These are phyloP conservation scores for Colletotrichum somersetense DNA, from an alignment of 2,329 filamentous ascomycete genomes.

Conservation along the genomic window DNA sequence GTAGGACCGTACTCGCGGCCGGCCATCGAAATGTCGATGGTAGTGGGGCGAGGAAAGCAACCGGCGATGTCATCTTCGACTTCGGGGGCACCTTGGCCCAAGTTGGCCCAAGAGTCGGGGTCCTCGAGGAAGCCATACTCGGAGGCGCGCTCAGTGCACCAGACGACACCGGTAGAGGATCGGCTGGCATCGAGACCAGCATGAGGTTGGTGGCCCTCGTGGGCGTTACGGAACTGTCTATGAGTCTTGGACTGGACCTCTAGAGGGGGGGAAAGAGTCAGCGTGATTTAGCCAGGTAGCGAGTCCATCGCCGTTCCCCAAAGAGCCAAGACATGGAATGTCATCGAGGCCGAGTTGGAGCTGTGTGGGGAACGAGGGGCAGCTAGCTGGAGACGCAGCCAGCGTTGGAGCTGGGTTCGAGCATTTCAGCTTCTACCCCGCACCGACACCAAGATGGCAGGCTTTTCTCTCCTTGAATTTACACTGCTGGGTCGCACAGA, in stretches of 20 bases:
- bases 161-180: constrained; percentile 93
- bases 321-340: constrained; percentile 34
- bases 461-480: constrained; percentile 26
- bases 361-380: constrained; percentile 41
- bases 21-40: constrained; percentile 81
- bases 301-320: constrained; percentile 2
- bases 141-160: constrained; percentile 88
- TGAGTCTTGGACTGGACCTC: constrained; percentile 88
- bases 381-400: constrained; percentile 21
- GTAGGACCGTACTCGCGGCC: constrained; percentile 94
- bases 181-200: constrained; percentile 90
- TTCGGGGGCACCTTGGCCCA: constrained; percentile 94
- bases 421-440: constrained; percentile 39
- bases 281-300: constrained; percentile 9
- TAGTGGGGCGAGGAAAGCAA: constrained; percentile 84
- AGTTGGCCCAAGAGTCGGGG: constrained; percentile 88
- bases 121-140: constrained; percentile 91
- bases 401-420: constrained; percentile 24
- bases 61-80: constrained; percentile 93
- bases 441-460: constrained; percentile 32
- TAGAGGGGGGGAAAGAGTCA: constrained; percentile 52
- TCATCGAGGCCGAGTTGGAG: constrained; percentile 36
- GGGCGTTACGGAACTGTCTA: constrained; percentile 87
- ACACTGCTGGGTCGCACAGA: constrained; percentile 1
- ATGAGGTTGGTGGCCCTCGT: constrained; percentile 91